Conservation (phyloP, 495 filamentous ascomycete genomes). For the Stereocaulon alpinum region DNA sequence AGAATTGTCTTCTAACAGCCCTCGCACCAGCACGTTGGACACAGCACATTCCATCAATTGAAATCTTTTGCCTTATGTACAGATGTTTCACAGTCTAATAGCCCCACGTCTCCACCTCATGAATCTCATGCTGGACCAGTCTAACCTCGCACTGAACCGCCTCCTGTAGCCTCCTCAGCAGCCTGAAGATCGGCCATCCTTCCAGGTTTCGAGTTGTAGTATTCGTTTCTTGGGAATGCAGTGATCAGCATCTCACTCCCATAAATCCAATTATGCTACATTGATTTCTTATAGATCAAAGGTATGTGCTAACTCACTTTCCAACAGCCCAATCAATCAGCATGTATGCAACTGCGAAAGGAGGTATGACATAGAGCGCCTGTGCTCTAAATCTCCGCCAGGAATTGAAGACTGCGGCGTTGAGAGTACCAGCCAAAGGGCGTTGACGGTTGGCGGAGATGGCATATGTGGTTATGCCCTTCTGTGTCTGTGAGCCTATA, state of each 20-base stretch:
- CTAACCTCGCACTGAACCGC: conserved; percentile 21
- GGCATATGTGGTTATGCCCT: conserved; percentile 50
- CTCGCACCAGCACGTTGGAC: too few species aligned
- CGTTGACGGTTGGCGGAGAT: conserved; percentile 56
- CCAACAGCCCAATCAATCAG: conserved; percentile 78
- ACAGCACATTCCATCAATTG: neutral
- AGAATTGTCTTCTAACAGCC: too few species aligned
- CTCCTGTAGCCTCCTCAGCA: conserved; percentile 8
- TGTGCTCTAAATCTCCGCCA: conserved; percentile 52
- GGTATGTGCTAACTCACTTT: conserved; percentile 44
- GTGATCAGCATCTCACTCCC: neutral
- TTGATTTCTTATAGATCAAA: too few species aligned
- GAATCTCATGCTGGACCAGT: neutral
- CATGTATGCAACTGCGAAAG: conserved; percentile 63
- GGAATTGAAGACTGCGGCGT: conserved; percentile 56
- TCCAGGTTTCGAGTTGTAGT: conserved; percentile 83
- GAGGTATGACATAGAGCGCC: conserved; percentile 73
- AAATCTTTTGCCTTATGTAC: neutral
- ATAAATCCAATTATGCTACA: too few species aligned
- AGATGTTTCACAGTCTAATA: neutral
- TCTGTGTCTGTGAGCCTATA: conserved; percentile 45
- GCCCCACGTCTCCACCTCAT: neutral
- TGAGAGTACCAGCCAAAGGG: conserved; percentile 48
- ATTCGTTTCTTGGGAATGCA: conserved; percentile 59
- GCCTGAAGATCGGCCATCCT: conserved; percentile 47